Conservation (phyloP, 2,329 filamentous ascomycete species). For the Cadophora sp. region DNA sequence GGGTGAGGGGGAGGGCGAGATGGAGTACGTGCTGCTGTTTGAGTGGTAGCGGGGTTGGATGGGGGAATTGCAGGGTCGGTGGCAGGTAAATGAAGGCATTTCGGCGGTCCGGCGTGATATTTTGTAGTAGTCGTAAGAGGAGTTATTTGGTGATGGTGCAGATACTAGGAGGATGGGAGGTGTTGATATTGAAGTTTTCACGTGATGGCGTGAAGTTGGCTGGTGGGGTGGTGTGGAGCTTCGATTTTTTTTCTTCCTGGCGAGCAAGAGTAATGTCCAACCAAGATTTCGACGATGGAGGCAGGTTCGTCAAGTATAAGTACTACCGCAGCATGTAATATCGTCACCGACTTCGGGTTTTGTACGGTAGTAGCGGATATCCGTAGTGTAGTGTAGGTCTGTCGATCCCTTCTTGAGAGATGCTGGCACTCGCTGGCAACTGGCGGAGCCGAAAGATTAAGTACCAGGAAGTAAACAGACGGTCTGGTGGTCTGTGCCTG, state of each 20-base stretch:
- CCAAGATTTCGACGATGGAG: not conserved
- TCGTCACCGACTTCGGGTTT: conserved; percentile 17
- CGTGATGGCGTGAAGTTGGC: conserved; percentile 1
- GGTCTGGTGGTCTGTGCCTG: too few species aligned
- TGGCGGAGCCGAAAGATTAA: conserved; percentile 11
- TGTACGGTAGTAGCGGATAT: not conserved
- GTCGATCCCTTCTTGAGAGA: conserved; percentile 8
- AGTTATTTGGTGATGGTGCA: not conserved
- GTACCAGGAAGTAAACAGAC: conserved; percentile 15
- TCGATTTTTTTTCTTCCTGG: not conserved
- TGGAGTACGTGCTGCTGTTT: conserved; percentile 5
- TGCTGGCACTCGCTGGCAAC: too few species aligned
- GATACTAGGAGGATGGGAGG: not conserved
- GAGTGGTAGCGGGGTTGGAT: conserved; percentile 15
- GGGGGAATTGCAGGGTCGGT: not conserved
- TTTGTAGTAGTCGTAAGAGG: not conserved
- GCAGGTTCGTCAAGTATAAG: conserved; percentile 9
- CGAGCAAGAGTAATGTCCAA: not conserved
- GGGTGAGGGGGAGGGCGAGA: conserved; percentile 21
- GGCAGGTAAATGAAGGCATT: conserved; percentile 15
- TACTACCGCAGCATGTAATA: not conserved
- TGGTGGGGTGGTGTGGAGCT: too few species aligned
- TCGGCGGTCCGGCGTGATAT: not conserved
- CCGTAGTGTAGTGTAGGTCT: not conserved
- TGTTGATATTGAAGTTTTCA: not conserved